Base-by-base conservation (phyloP, 768 basidiomycete genomes). In the Suillus placidus region DNA sequence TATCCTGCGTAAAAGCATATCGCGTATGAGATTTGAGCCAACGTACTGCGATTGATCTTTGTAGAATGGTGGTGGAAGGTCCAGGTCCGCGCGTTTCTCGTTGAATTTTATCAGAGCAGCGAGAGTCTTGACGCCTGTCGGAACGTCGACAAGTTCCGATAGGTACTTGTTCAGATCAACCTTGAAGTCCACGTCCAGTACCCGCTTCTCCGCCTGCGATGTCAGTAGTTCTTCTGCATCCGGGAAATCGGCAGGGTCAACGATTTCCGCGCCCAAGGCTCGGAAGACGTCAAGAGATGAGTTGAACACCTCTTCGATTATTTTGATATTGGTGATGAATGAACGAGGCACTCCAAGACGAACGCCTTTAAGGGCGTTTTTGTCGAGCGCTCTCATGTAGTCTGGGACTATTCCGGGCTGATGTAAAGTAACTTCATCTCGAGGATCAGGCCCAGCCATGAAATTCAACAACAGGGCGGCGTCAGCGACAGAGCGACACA, bases 91-190 rank as follows among this genome's bases (percentile, higher is more conserved):
- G 67, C 90, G 82, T 6, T 77, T 80, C 43, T 80, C 74, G 71
- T 90, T 83, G 77, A 88, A 90, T 35, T 73, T 71, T 55, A 90
- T 89, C 40, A 90, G 69, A 51, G 88, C 86, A 13, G 82, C 86
- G 7, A 90, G 80, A 37, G 70, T 85, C 45, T 80, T 79, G 34
- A 90, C 87, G 3, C 87, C 86, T 0, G 88, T 84, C 0, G 89
- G 88, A 40, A 87, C 87, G 32, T 83, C 70, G 9, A 84, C 67
- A 13, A 90, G 74, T 6, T 72, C 77, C 35, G 79, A 70, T 34
- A 84, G 80, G 65, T 85, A 90, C 26, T 75, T 74, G 65, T 86
- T 81, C 0, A 74, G 51, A 38, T 68, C 73, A 45, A 83, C 85
- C 78, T 88, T 90, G 75, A 90, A 86, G 67, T 90, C 89, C 1